Evolutionary conservation across 306 rosid species (phyloP).

Genomic region (Prunus fruticosa): DNA sequence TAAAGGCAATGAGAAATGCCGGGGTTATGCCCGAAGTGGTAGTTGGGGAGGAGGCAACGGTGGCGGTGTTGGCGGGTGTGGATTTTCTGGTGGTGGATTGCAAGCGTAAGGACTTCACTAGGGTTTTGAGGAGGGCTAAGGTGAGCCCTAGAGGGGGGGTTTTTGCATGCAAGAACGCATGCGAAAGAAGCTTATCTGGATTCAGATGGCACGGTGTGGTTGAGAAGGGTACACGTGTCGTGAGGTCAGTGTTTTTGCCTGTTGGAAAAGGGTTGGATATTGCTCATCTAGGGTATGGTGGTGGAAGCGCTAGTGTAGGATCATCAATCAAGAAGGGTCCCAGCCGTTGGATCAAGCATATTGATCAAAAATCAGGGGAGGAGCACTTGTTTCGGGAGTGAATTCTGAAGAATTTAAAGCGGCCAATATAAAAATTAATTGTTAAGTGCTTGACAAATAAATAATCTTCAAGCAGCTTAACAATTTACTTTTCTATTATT

Average conservation of each 20-base stretch:
- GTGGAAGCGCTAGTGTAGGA: neutral
- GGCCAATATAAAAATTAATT: neutral
- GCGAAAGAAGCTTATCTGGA: constrained; percentile 39
- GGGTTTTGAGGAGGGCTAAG: constrained; percentile 51
- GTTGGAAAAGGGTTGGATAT: constrained; percentile 83
- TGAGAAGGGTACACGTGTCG: constrained; percentile 65
- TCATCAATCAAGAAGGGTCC: constrained; percentile 9
- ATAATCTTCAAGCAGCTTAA: constrained; percentile 8
- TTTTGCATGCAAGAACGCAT: constrained; percentile 76
- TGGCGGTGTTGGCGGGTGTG: constrained; percentile 30
- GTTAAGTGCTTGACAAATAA: constrained; percentile 11
- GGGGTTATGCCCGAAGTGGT: constrained; percentile 50
- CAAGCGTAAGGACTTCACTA: constrained; percentile 50
- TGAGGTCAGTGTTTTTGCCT: constrained; percentile 69
- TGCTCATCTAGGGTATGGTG: constrained; percentile 69
- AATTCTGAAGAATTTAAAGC: neutral
- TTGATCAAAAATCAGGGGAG: constrained; percentile 74
- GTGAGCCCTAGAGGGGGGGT: constrained; percentile 63
- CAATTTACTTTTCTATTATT: neutral
- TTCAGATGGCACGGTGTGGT: constrained; percentile 59
- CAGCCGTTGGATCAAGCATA: constrained; percentile 74
- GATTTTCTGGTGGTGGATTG: constrained; percentile 84
- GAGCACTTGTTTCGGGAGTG: constrained; percentile 62
- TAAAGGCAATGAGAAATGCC: constrained; percentile 34
- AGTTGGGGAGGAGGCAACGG: constrained; percentile 37